Percentiles rank a stretch among this genome's conserved stretches.
Evolutionary conservation across 2,329 filamentous ascomycete genomes (phyloP).

Genomic region (Eutypella sp.): DNA sequence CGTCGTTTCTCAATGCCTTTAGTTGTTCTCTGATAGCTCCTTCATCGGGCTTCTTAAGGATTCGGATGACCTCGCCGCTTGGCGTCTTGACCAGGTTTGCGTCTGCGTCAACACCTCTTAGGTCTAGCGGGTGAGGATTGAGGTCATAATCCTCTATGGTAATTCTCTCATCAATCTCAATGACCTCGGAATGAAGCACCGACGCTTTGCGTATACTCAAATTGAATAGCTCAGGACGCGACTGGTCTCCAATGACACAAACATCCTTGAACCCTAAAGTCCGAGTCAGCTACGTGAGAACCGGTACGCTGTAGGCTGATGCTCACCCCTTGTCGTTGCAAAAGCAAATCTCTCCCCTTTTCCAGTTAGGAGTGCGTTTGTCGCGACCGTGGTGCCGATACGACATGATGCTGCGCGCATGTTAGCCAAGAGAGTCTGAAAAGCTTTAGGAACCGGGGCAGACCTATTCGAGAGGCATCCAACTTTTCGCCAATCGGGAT

Average conservation of each 20-base stretch:
- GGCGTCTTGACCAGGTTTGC: conserved; percentile 53
- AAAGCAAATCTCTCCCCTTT: conserved; percentile 69
- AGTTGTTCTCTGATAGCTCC: conserved; percentile 51
- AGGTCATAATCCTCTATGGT: conserved; percentile 70
- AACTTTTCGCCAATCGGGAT: conserved; percentile 38
- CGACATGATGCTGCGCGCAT: conserved; percentile 58
- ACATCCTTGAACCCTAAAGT: conserved; percentile 56
- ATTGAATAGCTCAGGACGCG: conserved; percentile 67
- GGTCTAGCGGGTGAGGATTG: conserved; percentile 47
- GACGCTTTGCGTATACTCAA: conserved; percentile 63
- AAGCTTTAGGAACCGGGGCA: not conserved
- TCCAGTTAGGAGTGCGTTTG: conserved; percentile 67
- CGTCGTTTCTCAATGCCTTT: conserved; percentile 54
- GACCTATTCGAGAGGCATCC: conserved; percentile 27
- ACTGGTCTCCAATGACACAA: conserved; percentile 69
- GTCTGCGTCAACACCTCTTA: conserved; percentile 30
- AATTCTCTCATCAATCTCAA: conserved; percentile 68
- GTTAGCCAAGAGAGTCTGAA: not conserved
- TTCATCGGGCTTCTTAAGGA: conserved; percentile 56
- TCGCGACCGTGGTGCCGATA: conserved; percentile 73
- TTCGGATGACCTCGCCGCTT: conserved; percentile 63
- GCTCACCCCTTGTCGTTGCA: conserved; percentile 60
- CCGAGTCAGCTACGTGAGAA: no score
- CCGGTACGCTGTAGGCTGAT: not conserved
- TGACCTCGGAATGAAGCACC: conserved; percentile 60